Evolutionary conservation across 805 yeast genomes (phyloP), one percentile per base, ranked within the genome.

Genomic region (Wickerhamiella alocasiicola): DNA sequence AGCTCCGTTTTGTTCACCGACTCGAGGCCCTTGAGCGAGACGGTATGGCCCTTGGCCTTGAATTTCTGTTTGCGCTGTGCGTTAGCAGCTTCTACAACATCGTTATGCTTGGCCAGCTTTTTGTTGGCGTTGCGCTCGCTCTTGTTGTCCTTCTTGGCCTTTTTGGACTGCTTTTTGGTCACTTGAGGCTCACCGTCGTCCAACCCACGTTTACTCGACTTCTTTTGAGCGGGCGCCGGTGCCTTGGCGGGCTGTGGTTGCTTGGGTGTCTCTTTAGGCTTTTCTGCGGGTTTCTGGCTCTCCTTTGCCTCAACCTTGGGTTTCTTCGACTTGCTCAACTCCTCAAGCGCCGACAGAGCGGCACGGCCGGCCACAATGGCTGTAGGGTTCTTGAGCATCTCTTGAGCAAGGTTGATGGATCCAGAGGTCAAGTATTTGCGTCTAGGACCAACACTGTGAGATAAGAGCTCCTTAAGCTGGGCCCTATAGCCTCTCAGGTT

Each of bases 61-160:
- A 32, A 26, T 32, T 32, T 32, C 44, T 60, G 67, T 43, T n/a
- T n/a, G n/a, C n/a, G n/a, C n/a, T n/a, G n/a, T n/a, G n/a, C n/a
- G n/a, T n/a, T n/a, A n/a, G 71, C 68, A 48, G 71, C 56, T 4
- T 51, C 56, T 43, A 65, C 67, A 11, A 64, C 48, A 34, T 78
- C 74, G 16, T 65, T 68, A 48, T 71, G 71, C 16, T 67, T 63
- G n/a, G n/a, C n/a, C n/a, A n/a, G n/a, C 38, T 80, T 54, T 27
- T 9, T 30, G 21, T 9, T 9, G 11, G 34, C 28, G 27, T 20
- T 19, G 9, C 20, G 36, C n/a, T 21, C 32, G 26, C 42, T 46
- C 32, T 16, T 28, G 24, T n/a, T 41, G 38, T 4, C 25, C 11
- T 36, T 33, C 24, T 23, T 41, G 36, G n/a, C 23, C 2, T 33